A percentile compares a stretch with the other conserved stretches of the same genome.
Conservation (phyloP, 306 rosid species). For the Quercus aquifolioides region DNA sequence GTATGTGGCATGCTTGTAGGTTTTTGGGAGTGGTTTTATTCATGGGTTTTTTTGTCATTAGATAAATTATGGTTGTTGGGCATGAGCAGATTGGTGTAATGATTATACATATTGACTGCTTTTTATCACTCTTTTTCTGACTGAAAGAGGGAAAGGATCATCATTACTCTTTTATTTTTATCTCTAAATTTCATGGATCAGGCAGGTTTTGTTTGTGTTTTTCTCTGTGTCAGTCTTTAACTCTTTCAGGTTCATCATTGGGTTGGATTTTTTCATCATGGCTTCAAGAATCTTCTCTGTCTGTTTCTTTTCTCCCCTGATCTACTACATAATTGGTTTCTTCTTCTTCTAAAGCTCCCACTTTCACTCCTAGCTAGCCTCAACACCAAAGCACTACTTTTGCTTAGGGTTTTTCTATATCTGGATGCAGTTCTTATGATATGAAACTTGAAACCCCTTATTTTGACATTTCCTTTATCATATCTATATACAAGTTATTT, state of each 20-base stretch:
- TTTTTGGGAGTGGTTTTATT: background rate
- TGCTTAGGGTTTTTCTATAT: slow-evolving; percentile 11
- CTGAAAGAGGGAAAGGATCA: slow-evolving; percentile 32
- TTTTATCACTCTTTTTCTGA: slow-evolving; percentile 23
- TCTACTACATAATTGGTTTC: slow-evolving; percentile 6
- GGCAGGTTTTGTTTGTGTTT: slow-evolving; percentile 10
- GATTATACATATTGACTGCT: slow-evolving; percentile 46
- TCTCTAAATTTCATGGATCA: slow-evolving; percentile 35
- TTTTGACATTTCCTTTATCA: background rate
- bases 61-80: slow-evolving; percentile 20
- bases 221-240: slow-evolving; percentile 29
- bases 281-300: slow-evolving; percentile 45
- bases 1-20: background rate
- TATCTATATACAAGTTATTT: background rate
- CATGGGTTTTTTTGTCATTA: background rate
- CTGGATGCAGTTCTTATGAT: background rate
- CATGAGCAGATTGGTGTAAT: slow-evolving; percentile 53
- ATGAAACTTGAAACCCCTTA: background rate
- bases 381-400: background rate
- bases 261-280: slow-evolving; percentile 24
- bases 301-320: slow-evolving; percentile 27
- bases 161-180: slow-evolving; percentile 32
- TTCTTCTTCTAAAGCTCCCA: background rate
- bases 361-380: background rate
- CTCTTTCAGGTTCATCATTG: slow-evolving; percentile 34